Conservation (phyloP, 176 grass and related monocot genomes). For the Oryza rufipogon region DNA sequence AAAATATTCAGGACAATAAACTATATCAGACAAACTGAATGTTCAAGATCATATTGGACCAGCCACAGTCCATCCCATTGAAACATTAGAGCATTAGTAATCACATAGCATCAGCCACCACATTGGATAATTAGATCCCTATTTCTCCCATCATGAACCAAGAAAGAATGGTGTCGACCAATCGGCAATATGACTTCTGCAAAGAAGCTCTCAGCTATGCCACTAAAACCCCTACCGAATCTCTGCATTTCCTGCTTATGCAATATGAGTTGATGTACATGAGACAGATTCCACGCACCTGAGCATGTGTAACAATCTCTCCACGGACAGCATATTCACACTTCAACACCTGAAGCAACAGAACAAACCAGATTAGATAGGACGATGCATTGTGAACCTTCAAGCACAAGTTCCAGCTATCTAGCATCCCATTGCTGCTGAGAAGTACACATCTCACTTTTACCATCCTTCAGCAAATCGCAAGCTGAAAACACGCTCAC, state of each 20-base stretch:
- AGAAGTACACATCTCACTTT: not conserved
- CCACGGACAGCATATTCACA: constrained; percentile 93
- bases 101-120: constrained; percentile 10
- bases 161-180: not conserved
- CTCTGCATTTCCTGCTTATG: not conserved
- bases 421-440: not conserved
- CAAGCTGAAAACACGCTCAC: not conserved
- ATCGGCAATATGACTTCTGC: constrained; percentile 5
- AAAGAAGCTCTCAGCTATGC: not conserved
- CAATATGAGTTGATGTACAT: not conserved
- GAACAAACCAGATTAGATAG: constrained; percentile 5
- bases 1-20: not conserved
- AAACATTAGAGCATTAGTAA: not conserved
- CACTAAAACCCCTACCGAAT: not conserved
- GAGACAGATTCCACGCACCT: constrained; percentile 49
- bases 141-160: not conserved
- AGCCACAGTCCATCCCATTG: not conserved
- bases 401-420: constrained; percentile 11
- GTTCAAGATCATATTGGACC: not conserved
- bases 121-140: not conserved
- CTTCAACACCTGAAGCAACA: constrained; percentile 69
- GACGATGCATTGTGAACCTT: not conserved
- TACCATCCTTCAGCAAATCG: not conserved
- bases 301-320: constrained; percentile 90
- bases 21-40: not conserved